These are phyloP conservation scores for Chlamydomonas reinhardtii DNA, from an alignment of 163 green algal species.

Conservation along the genomic window DNA sequence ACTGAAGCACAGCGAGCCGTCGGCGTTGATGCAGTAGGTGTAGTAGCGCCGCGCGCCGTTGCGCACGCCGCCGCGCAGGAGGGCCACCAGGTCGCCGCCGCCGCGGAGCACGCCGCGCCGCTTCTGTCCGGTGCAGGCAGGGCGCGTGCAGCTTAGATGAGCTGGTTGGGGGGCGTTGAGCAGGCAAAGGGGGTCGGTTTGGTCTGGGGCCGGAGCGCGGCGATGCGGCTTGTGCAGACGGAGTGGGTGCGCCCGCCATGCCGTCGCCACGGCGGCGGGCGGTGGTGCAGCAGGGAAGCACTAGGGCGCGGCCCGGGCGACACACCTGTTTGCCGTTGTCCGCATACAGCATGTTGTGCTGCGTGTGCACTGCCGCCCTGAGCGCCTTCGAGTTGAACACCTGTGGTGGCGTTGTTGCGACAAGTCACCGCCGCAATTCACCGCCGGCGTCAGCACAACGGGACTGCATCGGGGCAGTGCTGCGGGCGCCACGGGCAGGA, in stretches of 20 bases:
- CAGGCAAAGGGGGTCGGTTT: too few relatives aligned
- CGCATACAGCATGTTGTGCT: slow-evolving; percentile 30
- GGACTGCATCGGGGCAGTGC: too few relatives aligned
- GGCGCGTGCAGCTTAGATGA: neutral
- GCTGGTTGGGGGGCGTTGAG: neutral
- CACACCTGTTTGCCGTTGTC: slow-evolving; percentile 21
- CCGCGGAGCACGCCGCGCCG: slow-evolving; percentile 17
- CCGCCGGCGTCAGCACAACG: too few relatives aligned
- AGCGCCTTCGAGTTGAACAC: slow-evolving; percentile 5
- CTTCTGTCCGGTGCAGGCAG: neutral
- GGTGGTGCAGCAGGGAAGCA: too few relatives aligned
- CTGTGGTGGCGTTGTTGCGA: neutral
- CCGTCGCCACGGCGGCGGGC: too few relatives aligned
- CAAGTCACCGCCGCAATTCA: too few relatives aligned
- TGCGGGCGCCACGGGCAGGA: too few relatives aligned
- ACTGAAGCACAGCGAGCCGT: slow-evolving; percentile 49
- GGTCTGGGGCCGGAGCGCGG: too few relatives aligned
- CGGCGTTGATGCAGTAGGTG: slow-evolving; percentile 24
- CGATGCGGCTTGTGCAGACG: too few relatives aligned
- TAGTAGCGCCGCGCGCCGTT: slow-evolving; percentile 19
- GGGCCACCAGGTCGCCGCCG: slow-evolving; percentile 21
- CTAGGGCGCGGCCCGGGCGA: too few relatives aligned
- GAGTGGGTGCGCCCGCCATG: too few relatives aligned
- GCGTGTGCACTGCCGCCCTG: neutral
- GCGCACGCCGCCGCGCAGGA: slow-evolving; percentile 26